Evolutionary conservation across 2,329 filamentous ascomycete genomes (phyloP), one percentile per base, ranked within the genome.

Genomic region (Neopestalotiopsis sp.): DNA sequence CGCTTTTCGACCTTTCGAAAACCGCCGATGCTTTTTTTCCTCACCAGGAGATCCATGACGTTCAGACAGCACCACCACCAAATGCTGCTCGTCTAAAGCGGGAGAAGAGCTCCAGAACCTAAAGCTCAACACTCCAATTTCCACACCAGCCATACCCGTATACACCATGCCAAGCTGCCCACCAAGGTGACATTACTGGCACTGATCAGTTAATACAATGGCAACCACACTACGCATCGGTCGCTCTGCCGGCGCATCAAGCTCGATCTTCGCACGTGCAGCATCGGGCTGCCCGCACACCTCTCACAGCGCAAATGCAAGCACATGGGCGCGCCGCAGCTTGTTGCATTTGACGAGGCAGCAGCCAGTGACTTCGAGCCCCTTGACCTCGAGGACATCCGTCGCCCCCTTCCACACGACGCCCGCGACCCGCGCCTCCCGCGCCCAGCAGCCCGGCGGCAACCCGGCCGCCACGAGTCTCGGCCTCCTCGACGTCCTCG

Each of bases 401-500:
- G 24, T 14, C 17, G n/a, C 38, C 5, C 34, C 56, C 32, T 67
- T 67, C 20, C 66, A 67, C 30, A 57, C 66, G 7, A 67, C n/a
- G 13, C 56, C 52, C 20, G 28, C 32, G 20, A n/a, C 1, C 30
- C 30, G 10, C 14, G 42, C 28, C 17, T n/a, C 30, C n/a, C 64
- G 64, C 30, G 38, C 34, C 13, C 30, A 70, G 71, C 24, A 75
- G 79, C 14, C 75, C 80, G 6, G 80, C 81, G 2, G 78, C 80
- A 13, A 86, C 86, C 2, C 91, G n/a, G 59, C 59, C 9, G 59
- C 59, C 30, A 62, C 59, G 34, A 38, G 96, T 81, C 94, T 98
- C 74, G 84, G 82, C 57, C 86, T 88, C 14, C 86, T 98, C 72
- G 91, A 99, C 78, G 91, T 99, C 6, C 86, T 98, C 4, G 91